Conservation (phyloP, 1,284 basidiomycete species). For the Neolentinus lepideus region DNA sequence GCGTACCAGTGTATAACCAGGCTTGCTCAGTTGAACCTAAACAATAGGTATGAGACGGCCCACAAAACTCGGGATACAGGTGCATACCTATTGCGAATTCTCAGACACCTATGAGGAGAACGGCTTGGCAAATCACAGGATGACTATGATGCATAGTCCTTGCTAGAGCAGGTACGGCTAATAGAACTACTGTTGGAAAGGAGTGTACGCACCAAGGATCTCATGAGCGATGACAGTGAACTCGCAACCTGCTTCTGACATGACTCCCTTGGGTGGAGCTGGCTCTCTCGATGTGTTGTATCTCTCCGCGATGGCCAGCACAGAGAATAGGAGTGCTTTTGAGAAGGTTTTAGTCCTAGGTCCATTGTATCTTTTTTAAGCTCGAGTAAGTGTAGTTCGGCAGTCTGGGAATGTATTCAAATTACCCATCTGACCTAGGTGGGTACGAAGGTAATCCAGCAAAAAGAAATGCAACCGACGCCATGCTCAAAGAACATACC, state of each 20-base stretch:
- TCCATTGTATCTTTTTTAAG: not conserved
- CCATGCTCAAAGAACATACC: slow-evolving; percentile 29
- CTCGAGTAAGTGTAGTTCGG: not conserved
- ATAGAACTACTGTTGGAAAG: slow-evolving; percentile 4
- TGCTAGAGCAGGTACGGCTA: slow-evolving; percentile 28
- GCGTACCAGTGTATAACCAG: slow-evolving; percentile 71
- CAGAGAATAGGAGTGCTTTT: slow-evolving; percentile 61
- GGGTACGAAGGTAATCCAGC: not conserved
- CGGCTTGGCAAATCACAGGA: slow-evolving; percentile 64
- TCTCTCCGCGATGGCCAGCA: slow-evolving; percentile 73
- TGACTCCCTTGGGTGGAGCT: slow-evolving; percentile 17
- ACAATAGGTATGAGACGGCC: not conserved
- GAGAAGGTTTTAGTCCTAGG: slow-evolving; percentile 13
- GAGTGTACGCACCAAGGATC: slow-evolving; percentile 48
- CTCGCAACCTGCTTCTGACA: slow-evolving; percentile 43
- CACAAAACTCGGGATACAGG: too few species aligned
- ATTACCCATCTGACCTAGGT: not conserved
- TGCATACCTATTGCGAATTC: slow-evolving; percentile 70
- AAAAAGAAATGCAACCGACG: not conserved
- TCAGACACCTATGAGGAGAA: slow-evolving; percentile 71
- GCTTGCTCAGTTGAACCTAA: slow-evolving; percentile 69
- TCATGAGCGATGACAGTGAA: slow-evolving; percentile 63
- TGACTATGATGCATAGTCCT: slow-evolving; percentile 58
- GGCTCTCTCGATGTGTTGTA: slow-evolving; percentile 48
- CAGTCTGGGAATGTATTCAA: not conserved